Evolutionary conservation across 495 filamentous ascomycete species (phyloP).

Genomic region (Evernia prunastri): DNA sequence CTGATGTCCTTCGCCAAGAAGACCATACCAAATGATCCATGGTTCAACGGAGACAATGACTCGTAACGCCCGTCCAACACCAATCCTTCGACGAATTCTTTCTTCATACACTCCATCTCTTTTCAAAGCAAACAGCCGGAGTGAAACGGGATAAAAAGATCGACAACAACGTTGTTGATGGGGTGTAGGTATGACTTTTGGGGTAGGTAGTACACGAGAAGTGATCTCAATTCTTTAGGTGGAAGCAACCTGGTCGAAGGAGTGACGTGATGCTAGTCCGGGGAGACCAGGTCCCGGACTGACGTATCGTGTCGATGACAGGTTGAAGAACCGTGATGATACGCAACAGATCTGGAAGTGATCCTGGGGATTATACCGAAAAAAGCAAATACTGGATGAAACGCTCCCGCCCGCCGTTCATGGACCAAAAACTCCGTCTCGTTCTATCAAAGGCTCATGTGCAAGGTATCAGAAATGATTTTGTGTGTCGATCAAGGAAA

Average conservation of each 20-base stretch:
- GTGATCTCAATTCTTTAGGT: conserved; percentile 15
- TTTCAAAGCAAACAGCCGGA: conserved; percentile 10
- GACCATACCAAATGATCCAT: conserved; percentile 98
- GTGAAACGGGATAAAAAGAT: not conserved
- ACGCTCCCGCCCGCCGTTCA: conserved; percentile 30
- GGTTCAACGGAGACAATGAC: conserved; percentile 88
- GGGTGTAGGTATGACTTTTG: conserved; percentile 27
- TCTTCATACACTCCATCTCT: conserved; percentile 73
- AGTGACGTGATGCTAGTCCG: conserved; percentile 13
- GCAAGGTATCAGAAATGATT: conserved; percentile 41
- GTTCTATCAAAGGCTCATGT: conserved; percentile 64
- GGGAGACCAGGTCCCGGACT: conserved; percentile 20
- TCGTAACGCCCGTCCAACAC: conserved; percentile 80
- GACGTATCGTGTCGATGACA: conserved; percentile 20
- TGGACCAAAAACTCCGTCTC: conserved; percentile 46
- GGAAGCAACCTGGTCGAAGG: conserved; percentile 2
- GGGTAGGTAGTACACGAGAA: conserved; percentile 32
- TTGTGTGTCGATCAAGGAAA: conserved; percentile 56
- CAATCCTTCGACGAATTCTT: conserved; percentile 64
- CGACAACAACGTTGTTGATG: not conserved
- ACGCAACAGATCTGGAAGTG: conserved; percentile 8
- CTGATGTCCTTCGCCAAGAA: conserved; percentile 77
- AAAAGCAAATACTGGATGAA: conserved; percentile 29
- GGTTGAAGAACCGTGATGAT: conserved; percentile 10
- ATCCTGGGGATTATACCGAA: conserved; percentile 21